Evolutionary conservation across 371 early-diverging fungal species (phyloP), one percentile per base, ranked within the genome.

Genomic region (Dichotomocladium elegans): DNA sequence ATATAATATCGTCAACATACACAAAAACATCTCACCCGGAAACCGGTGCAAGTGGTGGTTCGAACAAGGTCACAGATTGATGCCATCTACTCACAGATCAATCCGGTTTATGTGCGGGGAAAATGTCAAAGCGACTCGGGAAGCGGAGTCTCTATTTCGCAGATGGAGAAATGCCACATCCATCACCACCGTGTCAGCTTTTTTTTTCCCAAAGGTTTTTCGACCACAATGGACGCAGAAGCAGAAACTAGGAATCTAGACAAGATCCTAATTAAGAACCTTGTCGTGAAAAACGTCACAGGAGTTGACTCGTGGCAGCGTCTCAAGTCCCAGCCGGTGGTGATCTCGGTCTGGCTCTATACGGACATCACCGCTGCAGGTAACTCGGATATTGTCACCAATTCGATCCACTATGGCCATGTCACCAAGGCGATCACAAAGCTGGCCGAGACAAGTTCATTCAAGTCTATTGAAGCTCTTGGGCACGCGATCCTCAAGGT

Each of bases 231-330:
- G 43, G 43, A 52, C 19, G 30, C 19, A 14, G 51, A 27, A 30
- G 27, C 21, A 14, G 53, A 53, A 34, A 11, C 44, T 14, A 47
- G 37, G 11, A 57, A 66, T 42, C 63, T 66, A 26, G 94, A 95
- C 79, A 87, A 85, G 65, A 84, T 95, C 55, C 70, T 87, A 34
- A 77, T 95, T 44, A 82, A 83, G 58, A 86, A 94, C 63, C 82
- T 97, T 31, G 80, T 83, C 21, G 82, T 95, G 25, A 87, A 89
- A 49, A 90, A 83, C n/a, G 81, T 87, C 24, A 85, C 94, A 27
- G 98, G 98, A 10, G 91, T 91, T 42, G 96, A 97, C 66, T 85
- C 90, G 12, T 97, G 96, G 96, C 95, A 95, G 57, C 79, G 94
- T 21, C 72, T 76, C 21, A 90, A 92, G 68, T 68, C 80, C 1